These are phyloP conservation scores for Takashimella koratensis DNA, from an alignment of 1,284 basidiomycete species.

Conservation along the genomic window DNA sequence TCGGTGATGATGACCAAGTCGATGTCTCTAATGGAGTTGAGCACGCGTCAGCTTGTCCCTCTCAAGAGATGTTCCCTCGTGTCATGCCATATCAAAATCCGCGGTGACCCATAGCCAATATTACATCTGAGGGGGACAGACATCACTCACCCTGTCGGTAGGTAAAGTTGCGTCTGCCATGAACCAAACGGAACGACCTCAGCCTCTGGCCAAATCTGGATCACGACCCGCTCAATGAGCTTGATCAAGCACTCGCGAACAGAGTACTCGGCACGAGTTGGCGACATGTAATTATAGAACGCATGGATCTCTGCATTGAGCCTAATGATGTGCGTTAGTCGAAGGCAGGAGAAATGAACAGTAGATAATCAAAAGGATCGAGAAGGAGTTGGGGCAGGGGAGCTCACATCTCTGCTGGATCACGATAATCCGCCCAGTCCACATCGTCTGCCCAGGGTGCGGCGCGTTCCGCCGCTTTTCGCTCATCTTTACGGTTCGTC, in stretches of 20 bases:
- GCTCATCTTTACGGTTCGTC: constrained; percentile 58
- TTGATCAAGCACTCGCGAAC: constrained; percentile 71
- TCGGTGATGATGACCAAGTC: constrained; percentile 55
- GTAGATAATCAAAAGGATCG: not conserved
- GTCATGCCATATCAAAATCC: too few relatives aligned
- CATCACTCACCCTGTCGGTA: constrained; percentile 77
- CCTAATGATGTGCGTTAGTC: constrained; percentile 49
- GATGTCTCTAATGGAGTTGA: constrained; percentile 53
- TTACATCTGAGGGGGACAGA: too few relatives aligned
- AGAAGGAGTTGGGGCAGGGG: not conserved
- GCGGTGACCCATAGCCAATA: not conserved
- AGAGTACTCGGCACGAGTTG: constrained; percentile 78
- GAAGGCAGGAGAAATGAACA: not conserved
- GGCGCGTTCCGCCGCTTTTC: constrained; percentile 58
- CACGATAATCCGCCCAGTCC: constrained; percentile 70
- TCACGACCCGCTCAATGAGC: constrained; percentile 67
- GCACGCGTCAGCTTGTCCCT: not conserved
- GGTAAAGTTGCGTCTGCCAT: constrained; percentile 89
- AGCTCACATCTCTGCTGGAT: constrained; percentile 74
- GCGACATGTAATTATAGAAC: constrained; percentile 83
- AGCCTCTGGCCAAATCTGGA: constrained; percentile 69
- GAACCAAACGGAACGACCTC: constrained; percentile 84
- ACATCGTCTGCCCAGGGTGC: constrained; percentile 77
- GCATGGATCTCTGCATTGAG: constrained; percentile 79
- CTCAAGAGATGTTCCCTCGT: too few relatives aligned